A percentile compares a stretch with the other conserved stretches of the same genome.
phyloP scores from a whole-genome alignment of 768 basidiomycete genomes.

The Mycena rebaudengoi region DNA sequence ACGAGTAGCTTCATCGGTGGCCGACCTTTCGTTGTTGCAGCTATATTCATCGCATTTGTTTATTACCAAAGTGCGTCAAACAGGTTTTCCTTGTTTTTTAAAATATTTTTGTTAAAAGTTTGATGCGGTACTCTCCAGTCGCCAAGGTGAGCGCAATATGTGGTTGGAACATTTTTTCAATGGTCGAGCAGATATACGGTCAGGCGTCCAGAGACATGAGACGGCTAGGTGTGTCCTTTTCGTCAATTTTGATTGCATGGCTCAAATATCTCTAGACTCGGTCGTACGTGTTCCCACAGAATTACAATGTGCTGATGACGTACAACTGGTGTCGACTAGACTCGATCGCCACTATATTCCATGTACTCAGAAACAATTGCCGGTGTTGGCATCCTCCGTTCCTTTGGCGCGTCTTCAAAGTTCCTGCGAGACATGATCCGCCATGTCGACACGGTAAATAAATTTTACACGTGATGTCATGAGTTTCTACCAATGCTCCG shows the following conservation, averaged over 20 bases:
- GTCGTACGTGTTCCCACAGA: conserved; percentile 28
- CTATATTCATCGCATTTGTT: conserved; percentile 60
- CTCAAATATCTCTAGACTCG: conserved; percentile 43
- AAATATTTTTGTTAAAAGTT: not conserved
- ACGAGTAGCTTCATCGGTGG: conserved; percentile 85
- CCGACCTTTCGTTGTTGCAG: conserved; percentile 70
- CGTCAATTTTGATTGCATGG: conserved; percentile 23
- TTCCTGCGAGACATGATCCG: conserved; percentile 85
- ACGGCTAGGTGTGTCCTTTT: conserved; percentile 61
- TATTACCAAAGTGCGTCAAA: conserved; percentile 66
- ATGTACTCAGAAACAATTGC: conserved; percentile 64
- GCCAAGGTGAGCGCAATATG: not conserved
- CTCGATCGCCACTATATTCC: conserved; percentile 52
- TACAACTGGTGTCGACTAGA: conserved; percentile 36
- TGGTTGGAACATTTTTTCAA: conserved; percentile 32
- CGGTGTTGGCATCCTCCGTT: conserved; percentile 76
- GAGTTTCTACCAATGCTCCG: conserved; percentile 4
- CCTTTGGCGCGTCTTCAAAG: conserved; percentile 89
- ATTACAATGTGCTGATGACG: not conserved
- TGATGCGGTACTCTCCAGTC: not conserved
- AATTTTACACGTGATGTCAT: conserved; percentile 28
- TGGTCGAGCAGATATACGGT: conserved; percentile 56
- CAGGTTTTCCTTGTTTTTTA: not conserved
- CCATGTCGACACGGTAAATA: conserved; percentile 76
- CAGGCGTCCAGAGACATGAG: conserved; percentile 90